Evolutionary conservation across 306 rosid species (phyloP), one percentile per base, ranked within the genome.

Genomic region (Acacia confusa): DNA sequence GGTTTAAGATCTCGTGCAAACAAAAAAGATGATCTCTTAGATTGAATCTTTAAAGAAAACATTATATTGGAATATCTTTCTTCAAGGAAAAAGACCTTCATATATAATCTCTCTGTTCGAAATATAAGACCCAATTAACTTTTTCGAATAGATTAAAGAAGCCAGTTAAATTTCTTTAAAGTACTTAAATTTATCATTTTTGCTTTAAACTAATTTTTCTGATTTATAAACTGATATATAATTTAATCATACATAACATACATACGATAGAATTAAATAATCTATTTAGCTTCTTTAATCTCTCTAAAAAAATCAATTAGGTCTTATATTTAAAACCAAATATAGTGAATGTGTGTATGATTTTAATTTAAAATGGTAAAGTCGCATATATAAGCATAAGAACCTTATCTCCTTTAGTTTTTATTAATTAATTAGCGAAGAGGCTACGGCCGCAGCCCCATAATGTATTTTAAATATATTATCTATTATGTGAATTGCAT

Each of bases 371-470:
- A n/a, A 6, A n/a, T 69, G 53, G 50, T 40, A n/a, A n/a, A 68
- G 44, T 41, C 52, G 41, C 74, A 41, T n/a, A n/a, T n/a, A n/a
- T 41, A 68, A 68, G 73, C 74, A 40, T 69, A 22, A 40, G 74
- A 69, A 43, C 30, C 50, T 34, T 38, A 40, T 41, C n/a, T 69
- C 32, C 5, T 41, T n/a, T 16, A 15, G 1, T 48, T 34, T 36
- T 69, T 69, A 14, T 61, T 25, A 57, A n/a, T 24, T 60, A 12
- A 22, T 68, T n/a, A 5, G 20, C 24, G 19, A 57, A 57, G 12
- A 57, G 30, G 63, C 63, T 9, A 45, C 22, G 4, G 63, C 30
- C 6, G 6, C 30, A 22, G 22, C 4, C 64, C 25, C 4, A 57
- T 57, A 11, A 10, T 9, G 64, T 57, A 57, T 57, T 4, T n/a